These are phyloP conservation scores for Metarhizium guizhouense DNA, from an alignment of 2,329 filamentous ascomycete species.

Conservation along the genomic window DNA sequence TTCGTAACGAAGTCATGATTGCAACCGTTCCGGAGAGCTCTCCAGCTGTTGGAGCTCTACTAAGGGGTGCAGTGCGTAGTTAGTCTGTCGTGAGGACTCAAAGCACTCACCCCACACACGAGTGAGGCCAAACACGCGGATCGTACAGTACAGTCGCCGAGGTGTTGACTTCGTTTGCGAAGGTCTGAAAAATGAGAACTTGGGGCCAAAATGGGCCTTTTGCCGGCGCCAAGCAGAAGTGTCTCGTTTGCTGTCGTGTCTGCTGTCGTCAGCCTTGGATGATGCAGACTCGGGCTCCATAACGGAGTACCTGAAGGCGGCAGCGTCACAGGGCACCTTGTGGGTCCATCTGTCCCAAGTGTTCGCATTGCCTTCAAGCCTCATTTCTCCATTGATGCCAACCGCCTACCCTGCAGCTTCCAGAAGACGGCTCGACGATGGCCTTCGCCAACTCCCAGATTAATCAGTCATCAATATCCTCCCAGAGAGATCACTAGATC, in stretches of 20 bases:
- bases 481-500: too few relatives aligned
- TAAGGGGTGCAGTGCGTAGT: slow-evolving; percentile 2
- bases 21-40: slow-evolving; percentile 6
- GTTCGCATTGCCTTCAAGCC: too few relatives aligned
- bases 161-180: not conserved
- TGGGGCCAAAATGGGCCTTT: not conserved
- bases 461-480: too few relatives aligned
- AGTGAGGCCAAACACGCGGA: not conserved
- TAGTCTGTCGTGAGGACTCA: not conserved
- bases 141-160: not conserved
- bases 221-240: not conserved
- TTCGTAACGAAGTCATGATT: slow-evolving; percentile 22
- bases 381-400: not conserved
- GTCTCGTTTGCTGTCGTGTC: not conserved
- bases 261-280: slow-evolving; percentile 8
- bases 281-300: not conserved
- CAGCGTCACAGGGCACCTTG: slow-evolving; percentile 1
- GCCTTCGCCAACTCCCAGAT: too few relatives aligned
- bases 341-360: slow-evolving; percentile 1
- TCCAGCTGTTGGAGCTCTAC: slow-evolving; percentile 1
- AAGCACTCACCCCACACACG: not conserved
- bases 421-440: not conserved
- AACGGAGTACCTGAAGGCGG: not conserved
- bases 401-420: not conserved
- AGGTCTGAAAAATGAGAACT: not conserved